These are phyloP conservation scores for Penicillium sp. DNA, from an alignment of 2,329 filamentous ascomycete species.

Conservation along the genomic window DNA sequence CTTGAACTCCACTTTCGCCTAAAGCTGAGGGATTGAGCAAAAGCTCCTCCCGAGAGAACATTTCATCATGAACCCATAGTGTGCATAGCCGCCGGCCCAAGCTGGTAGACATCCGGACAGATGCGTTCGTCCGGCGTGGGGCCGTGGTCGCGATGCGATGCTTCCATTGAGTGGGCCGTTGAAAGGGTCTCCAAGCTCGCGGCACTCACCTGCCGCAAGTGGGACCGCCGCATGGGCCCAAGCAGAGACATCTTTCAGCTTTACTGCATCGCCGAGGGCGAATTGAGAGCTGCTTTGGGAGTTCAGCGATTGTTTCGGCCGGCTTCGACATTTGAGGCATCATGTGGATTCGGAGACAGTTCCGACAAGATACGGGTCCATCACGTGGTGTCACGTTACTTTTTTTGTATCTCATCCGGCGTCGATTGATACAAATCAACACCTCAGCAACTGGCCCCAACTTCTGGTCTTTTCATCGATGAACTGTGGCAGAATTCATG, in stretches of 20 bases:
- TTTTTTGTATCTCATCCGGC: background rate
- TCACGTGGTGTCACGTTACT: conserved; percentile 8
- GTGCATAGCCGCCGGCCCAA: conserved; percentile 47
- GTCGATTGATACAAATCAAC: background rate
- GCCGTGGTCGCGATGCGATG: conserved; percentile 33
- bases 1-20: conserved; percentile 62
- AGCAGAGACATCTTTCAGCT: conserved; percentile 42
- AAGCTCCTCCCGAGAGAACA: conserved; percentile 76
- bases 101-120: conserved; percentile 32
- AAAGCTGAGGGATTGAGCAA: conserved; percentile 76
- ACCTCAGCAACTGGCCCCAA: too few relatives aligned
- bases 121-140: conserved; percentile 34
- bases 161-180: conserved; percentile 36
- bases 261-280: conserved; percentile 29
- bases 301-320: conserved; percentile 6
- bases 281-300: conserved; percentile 13
- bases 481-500: too few relatives aligned
- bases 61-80: conserved; percentile 69
- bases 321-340: conserved; percentile 4
- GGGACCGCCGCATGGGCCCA: conserved; percentile 45
- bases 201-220: conserved; percentile 47
- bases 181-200: conserved; percentile 44
- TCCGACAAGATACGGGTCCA: conserved; percentile 18
- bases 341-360: conserved; percentile 7
- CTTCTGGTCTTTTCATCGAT: too few relatives aligned